phyloP scores from a whole-genome alignment of 2,329 filamentous ascomycete species.

The Zymoseptoria tritici region DNA sequence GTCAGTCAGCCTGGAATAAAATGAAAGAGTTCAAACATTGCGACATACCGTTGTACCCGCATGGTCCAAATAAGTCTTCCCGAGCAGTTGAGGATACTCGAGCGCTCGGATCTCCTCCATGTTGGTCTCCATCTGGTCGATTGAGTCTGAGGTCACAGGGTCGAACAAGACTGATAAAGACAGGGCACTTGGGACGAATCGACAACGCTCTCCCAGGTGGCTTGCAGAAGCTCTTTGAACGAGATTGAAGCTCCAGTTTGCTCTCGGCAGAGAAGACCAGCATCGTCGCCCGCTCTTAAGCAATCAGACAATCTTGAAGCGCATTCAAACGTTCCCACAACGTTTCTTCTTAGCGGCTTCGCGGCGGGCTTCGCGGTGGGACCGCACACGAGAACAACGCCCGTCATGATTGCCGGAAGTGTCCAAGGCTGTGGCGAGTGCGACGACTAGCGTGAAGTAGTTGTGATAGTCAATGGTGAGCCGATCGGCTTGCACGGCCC shows the following conservation, averaged over 20 bases:
- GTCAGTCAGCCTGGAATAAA: neutral
- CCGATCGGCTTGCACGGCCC: neutral
- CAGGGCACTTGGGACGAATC: neutral
- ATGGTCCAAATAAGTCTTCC: constrained; percentile 70
- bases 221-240: neutral
- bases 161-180: neutral
- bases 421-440: neutral
- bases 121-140: constrained; percentile 27
- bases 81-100: constrained; percentile 38
- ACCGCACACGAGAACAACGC: neutral
- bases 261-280: neutral
- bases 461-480: neutral
- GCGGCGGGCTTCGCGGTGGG: neutral
- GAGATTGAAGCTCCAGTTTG: neutral
- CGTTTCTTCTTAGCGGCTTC: neutral
- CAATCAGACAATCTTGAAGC: neutral
- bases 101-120: constrained; percentile 39
- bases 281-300: neutral
- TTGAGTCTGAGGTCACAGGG: constrained; percentile 2
- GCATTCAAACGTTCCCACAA: neutral
- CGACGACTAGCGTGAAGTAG: neutral
- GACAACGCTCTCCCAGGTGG: neutral
- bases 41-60: constrained; percentile 61
- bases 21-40: neutral
- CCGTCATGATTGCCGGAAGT: neutral